These are phyloP conservation scores for Carex cristatella DNA, from an alignment of 176 grass and related monocot genomes.

Conservation along the genomic window DNA sequence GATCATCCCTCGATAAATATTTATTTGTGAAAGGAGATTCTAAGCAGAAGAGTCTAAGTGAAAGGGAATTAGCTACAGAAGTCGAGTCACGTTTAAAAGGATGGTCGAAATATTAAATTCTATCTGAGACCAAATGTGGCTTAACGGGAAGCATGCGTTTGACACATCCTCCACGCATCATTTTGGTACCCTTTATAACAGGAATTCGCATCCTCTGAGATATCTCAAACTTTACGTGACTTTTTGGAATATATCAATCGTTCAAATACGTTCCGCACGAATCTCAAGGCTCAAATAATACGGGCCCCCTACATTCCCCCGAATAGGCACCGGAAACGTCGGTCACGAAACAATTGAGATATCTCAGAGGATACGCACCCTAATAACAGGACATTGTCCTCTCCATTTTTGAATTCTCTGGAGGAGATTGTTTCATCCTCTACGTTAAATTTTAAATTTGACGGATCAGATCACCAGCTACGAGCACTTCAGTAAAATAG, in stretches of 20 bases:
- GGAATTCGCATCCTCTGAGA: too few relatives aligned
- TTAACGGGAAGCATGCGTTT: conserved; percentile 43
- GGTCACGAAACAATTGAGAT: too few relatives aligned
- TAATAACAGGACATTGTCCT: neutral
- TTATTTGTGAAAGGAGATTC: neutral
- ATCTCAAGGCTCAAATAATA: too few relatives aligned
- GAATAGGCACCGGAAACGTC: too few relatives aligned
- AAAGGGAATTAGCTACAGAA: conserved; percentile 19
- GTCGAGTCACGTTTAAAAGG: neutral
- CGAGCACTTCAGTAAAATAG: neutral
- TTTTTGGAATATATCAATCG: too few relatives aligned
- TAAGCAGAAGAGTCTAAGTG: neutral
- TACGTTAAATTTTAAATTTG: neutral
- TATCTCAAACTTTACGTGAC: too few relatives aligned
- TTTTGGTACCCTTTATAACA: neutral
- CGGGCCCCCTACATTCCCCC: too few relatives aligned
- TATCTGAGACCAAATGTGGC: conserved; percentile 15
- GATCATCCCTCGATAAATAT: conserved; percentile 16
- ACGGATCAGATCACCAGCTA: neutral
- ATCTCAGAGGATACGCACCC: too few relatives aligned
- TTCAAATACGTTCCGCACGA: too few relatives aligned
- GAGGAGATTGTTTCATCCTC: neutral
- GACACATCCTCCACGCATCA: conserved; percentile 32
- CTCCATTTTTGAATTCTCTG: neutral
- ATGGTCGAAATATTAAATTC: conserved; percentile 14